Evolutionary conservation across 1,139 yeast genomes (phyloP).

Genomic region (Diutina catenulata): DNA sequence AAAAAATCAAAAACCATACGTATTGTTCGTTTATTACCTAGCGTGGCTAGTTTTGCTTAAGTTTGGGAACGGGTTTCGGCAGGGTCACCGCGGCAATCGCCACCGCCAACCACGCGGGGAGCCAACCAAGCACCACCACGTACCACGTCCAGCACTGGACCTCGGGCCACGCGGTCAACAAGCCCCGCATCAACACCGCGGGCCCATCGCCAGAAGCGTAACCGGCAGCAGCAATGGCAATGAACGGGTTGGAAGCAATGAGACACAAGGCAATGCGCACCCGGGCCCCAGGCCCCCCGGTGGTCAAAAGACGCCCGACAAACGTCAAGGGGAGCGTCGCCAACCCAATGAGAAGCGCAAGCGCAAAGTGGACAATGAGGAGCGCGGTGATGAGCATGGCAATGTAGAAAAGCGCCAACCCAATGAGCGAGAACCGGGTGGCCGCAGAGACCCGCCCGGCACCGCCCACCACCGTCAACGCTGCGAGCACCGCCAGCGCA

Average conservation of each 20-base stretch:
- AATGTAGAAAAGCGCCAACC: conserved; percentile 19
- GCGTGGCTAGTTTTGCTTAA: too few species aligned
- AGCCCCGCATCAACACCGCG: conserved; percentile 30
- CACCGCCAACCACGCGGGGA: conserved; percentile 65
- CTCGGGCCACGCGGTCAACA: conserved; percentile 55
- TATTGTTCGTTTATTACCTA: too few species aligned
- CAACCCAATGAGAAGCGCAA: conserved; percentile 62
- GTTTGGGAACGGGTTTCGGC: too few species aligned
- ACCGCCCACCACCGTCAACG: conserved; percentile 8
- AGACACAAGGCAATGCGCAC: conserved; percentile 18
- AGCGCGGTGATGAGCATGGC: conserved; percentile 65
- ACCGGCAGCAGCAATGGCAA: conserved; percentile 25
- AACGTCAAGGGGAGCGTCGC: conserved; percentile 63
- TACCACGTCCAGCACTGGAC: conserved; percentile 86
- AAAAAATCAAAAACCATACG: too few species aligned
- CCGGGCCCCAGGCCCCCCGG: neutral
- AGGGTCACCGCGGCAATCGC: too few species aligned
- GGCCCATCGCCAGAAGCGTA: conserved; percentile 14
- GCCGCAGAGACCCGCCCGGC: conserved; percentile 10
- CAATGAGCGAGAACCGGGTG: conserved; percentile 5
- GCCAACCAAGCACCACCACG: conserved; percentile 64
- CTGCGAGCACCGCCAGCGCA: conserved; percentile 12
- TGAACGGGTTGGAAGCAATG: conserved; percentile 44
- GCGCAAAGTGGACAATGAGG: conserved; percentile 73
- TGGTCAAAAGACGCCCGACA: conserved; percentile 14